Conservation (phyloP, 768 basidiomycete genomes). For the Tephrocybe sp. region DNA sequence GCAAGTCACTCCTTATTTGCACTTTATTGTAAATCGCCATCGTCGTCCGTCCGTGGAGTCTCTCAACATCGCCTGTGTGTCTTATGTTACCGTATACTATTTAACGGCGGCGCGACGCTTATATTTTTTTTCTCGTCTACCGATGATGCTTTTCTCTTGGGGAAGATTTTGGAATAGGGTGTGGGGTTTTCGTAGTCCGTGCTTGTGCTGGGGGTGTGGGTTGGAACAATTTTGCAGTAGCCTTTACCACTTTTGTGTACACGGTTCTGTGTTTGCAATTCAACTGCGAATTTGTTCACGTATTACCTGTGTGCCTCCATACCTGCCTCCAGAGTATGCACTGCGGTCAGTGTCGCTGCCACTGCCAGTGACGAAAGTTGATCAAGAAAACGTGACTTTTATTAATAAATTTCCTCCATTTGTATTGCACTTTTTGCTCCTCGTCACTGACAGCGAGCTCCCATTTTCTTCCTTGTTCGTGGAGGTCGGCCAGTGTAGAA, state of each 20-base stretch:
- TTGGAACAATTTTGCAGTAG: not conserved
- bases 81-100: slow-evolving; percentile 19
- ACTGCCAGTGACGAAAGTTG: too few relatives aligned
- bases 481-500: too few relatives aligned
- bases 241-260: not conserved
- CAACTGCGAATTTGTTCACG: not conserved
- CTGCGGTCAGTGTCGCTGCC: too few relatives aligned
- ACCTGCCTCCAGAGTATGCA: too few relatives aligned
- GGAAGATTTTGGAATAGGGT: slow-evolving; percentile 10
- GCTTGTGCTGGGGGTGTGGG: not conserved
- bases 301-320: too few relatives aligned
- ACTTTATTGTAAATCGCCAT: slow-evolving; percentile 11
- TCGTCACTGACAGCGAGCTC: too few relatives aligned
- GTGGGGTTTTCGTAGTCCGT: slow-evolving; percentile 10
- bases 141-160: slow-evolving; percentile 4
- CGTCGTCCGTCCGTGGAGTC: slow-evolving; percentile 6
- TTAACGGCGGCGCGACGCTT: slow-evolving; percentile 17
- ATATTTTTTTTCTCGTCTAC: slow-evolving; percentile 11
- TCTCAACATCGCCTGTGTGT: slow-evolving; percentile 1
- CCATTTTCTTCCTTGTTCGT: too few relatives aligned
- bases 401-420: too few relatives aligned
- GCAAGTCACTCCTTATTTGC: not conserved
- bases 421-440: too few relatives aligned
- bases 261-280: not conserved
- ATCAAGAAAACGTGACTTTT: too few relatives aligned